phyloP scores from a whole-genome alignment of 768 basidiomycete species.

The Lenzites betulinus region DNA sequence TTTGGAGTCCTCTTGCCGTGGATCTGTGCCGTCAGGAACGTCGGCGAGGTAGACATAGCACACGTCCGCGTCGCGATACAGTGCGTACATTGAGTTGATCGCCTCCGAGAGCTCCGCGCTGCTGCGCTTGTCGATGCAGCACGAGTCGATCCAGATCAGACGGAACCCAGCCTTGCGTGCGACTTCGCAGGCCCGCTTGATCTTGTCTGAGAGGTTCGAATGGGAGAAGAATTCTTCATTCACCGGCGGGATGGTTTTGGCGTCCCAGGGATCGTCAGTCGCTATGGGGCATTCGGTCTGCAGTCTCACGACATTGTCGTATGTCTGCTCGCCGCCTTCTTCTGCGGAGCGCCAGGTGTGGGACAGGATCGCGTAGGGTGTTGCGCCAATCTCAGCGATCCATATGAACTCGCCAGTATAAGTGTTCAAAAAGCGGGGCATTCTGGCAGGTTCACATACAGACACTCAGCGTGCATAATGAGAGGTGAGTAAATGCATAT shows the following conservation, averaged over 20 bases:
- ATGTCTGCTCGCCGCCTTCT: not conserved
- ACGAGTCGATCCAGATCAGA: not conserved
- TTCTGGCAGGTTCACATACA: too few species aligned
- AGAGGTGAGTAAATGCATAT: too few species aligned
- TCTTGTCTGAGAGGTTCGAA: not conserved
- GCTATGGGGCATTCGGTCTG: not conserved
- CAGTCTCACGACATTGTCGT: not conserved
- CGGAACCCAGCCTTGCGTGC: not conserved
- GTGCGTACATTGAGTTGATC: not conserved
- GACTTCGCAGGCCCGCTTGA: not conserved
- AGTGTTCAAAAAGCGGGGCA: not conserved
- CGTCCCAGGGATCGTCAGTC: not conserved
- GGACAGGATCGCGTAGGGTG: not conserved
- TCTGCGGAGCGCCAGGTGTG: not conserved
- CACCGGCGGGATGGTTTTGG: too few species aligned
- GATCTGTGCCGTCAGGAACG: not conserved
- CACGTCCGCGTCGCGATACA: not conserved
- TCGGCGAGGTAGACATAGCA: not conserved
- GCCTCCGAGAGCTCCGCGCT: not conserved
- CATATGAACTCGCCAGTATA: not conserved
- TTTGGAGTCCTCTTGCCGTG: not conserved
- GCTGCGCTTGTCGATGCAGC: not conserved
- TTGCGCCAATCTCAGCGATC: too few species aligned
- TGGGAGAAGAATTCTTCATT: not conserved
- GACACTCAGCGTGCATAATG: too few species aligned